These are phyloP conservation scores for Athelia sp. DNA, from an alignment of 1,284 basidiomycete species.

Conservation along the genomic window DNA sequence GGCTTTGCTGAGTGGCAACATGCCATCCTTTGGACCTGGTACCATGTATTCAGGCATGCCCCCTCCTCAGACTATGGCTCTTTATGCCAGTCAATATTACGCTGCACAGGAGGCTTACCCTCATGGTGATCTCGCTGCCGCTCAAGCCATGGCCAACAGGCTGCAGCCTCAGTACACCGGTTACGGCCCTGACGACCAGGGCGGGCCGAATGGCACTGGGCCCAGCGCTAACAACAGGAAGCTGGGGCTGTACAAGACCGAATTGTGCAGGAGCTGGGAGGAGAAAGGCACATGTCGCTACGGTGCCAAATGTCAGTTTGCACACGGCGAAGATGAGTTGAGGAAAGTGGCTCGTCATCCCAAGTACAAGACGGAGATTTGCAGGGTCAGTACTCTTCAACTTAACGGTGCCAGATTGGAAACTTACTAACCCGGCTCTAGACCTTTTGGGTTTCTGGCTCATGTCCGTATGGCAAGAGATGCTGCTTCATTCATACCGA, in stretches of 20 bases:
- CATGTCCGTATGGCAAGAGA: slow-evolving; percentile 85
- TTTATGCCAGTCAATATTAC: slow-evolving; percentile 70
- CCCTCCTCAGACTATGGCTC: slow-evolving; percentile 40
- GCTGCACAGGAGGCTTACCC: slow-evolving; percentile 53
- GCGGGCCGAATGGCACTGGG: slow-evolving; percentile 35
- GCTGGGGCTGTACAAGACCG: slow-evolving; percentile 86
- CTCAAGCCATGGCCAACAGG: slow-evolving; percentile 54
- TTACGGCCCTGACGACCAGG: slow-evolving; percentile 43
- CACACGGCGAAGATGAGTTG: slow-evolving; percentile 85
- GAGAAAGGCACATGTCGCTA: slow-evolving; percentile 89
- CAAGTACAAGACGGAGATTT: slow-evolving; percentile 93
- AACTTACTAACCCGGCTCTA: too few relatives aligned
- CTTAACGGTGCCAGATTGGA: too few relatives aligned
- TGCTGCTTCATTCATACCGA: slow-evolving; percentile 91
- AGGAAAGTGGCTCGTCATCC: slow-evolving; percentile 79
- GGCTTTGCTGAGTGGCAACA: slow-evolving; percentile 51
- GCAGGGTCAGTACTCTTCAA: slow-evolving; percentile 55
- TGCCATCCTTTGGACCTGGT: slow-evolving; percentile 45
- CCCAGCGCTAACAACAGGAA: slow-evolving; percentile 88
- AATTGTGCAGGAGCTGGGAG: slow-evolving; percentile 89
- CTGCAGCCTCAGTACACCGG: slow-evolving; percentile 57
- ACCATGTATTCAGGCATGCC: slow-evolving; percentile 44
- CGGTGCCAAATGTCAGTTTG: slow-evolving; percentile 84
- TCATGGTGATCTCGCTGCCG: slow-evolving; percentile 44
- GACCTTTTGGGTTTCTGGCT: slow-evolving; percentile 90